A percentile compares a stretch with the other conserved stretches of the same genome.
Conservation (phyloP, 2,329 filamentous ascomycete genomes). For the Lasiodiplodia gonubiensis region DNA sequence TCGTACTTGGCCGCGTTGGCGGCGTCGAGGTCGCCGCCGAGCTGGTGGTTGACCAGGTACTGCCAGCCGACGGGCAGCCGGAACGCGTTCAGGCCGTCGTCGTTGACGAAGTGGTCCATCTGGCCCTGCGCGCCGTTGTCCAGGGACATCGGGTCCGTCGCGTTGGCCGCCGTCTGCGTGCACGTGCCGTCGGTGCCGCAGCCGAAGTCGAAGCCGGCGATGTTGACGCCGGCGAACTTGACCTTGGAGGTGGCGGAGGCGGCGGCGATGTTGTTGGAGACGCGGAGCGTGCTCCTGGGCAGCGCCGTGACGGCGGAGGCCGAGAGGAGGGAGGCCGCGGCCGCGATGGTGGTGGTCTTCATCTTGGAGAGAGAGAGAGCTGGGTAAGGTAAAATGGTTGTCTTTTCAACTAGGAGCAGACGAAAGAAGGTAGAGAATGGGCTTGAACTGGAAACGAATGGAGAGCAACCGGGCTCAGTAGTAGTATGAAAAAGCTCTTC, state of each 20-base stretch:
- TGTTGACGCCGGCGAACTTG: conserved; percentile 48
- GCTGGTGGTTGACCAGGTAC: conserved; percentile 60
- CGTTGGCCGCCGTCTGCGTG: conserved; percentile 31
- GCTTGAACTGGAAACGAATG: neutral
- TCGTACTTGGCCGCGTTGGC: conserved; percentile 60
- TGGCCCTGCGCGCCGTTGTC: conserved; percentile 51
- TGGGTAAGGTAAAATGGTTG: neutral
- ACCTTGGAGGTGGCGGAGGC: conserved; percentile 30
- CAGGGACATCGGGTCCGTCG: conserved; percentile 33
- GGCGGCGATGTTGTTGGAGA: neutral
- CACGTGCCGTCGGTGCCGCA: conserved; percentile 42
- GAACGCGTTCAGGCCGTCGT: conserved; percentile 62
- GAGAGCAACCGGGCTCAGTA: conserved; percentile 12
- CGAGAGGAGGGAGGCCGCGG: neutral
- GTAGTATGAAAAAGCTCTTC: neutral
- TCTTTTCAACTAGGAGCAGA: neutral
- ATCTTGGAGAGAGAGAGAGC: neutral
- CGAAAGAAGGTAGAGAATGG: neutral
- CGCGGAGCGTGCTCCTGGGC: conserved; percentile 3
- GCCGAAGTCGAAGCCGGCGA: conserved; percentile 58
- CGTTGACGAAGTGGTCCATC: conserved; percentile 62
- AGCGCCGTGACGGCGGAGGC: neutral
- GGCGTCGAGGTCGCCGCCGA: conserved; percentile 58
- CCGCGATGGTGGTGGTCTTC: neutral
- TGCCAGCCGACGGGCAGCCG: conserved; percentile 66